Conservation (phyloP, 2,329 filamentous ascomycete genomes). For the Pestalotiopsis sp. region DNA sequence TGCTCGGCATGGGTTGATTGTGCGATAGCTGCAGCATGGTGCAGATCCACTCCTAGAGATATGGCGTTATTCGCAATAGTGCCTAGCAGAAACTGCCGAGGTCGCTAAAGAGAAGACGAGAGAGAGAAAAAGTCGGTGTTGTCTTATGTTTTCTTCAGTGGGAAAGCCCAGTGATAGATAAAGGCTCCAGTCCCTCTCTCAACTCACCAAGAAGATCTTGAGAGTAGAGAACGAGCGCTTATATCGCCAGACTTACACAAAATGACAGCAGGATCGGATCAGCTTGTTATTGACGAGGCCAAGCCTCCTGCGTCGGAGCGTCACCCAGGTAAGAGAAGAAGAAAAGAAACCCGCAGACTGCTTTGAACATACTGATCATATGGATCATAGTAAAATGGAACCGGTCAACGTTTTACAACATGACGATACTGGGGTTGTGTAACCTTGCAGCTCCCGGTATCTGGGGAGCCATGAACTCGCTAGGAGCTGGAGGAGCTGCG, state of each 20-base stretch:
- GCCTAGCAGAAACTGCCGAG: not conserved
- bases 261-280: not conserved
- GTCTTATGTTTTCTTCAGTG: no score
- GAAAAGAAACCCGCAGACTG: not conserved
- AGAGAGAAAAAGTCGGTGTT: no score
- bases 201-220: not conserved
- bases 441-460: constrained; percentile 73
- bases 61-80: constrained; percentile 8
- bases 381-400: constrained; percentile 62
- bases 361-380: not conserved
- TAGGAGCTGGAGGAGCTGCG: constrained; percentile 70
- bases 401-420: constrained; percentile 73
- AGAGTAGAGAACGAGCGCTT: not conserved
- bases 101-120: not conserved
- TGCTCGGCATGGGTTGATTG: constrained; percentile 8
- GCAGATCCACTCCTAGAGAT: not conserved
- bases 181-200: not conserved
- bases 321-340: not conserved
- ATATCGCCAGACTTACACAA: not conserved
- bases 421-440: constrained; percentile 70
- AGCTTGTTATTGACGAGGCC: constrained; percentile 1
- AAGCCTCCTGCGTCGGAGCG: constrained; percentile 6
- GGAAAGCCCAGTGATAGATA: not conserved
- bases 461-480: constrained; percentile 74
- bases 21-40: not conserved